Conservation (phyloP, 2,329 filamentous ascomycete genomes). For the Aspergillus tanneri region DNA sequence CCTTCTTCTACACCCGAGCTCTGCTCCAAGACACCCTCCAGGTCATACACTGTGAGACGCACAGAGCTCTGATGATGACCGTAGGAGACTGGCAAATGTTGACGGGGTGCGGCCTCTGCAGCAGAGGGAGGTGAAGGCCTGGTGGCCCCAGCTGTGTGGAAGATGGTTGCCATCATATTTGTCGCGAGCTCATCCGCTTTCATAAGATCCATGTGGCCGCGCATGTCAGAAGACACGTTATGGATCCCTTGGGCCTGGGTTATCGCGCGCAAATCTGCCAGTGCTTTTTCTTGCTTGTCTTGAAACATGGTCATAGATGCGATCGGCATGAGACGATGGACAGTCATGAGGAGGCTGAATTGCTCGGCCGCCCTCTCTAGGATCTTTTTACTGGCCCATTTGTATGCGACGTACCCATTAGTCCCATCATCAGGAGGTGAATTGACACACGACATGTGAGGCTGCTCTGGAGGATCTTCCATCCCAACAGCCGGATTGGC, state of each 20-base stretch:
- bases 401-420: slow-evolving; percentile 38
- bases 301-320: too few species aligned
- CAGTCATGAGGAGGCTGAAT: not conserved
- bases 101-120: too few species aligned
- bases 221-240: not conserved
- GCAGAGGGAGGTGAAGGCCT: too few species aligned
- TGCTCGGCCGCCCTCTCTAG: slow-evolving; percentile 29
- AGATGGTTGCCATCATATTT: not conserved
- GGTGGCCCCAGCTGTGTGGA: not conserved
- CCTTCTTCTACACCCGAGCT: not conserved
- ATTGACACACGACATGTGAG: slow-evolving; percentile 10
- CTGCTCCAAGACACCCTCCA: not conserved
- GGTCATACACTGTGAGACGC: not conserved
- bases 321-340: slow-evolving; percentile 7
- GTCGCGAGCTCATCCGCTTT: not conserved
- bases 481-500: too few species aligned
- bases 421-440: slow-evolving; percentile 23
- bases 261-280: not conserved
- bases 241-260: not conserved
- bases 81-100: not conserved
- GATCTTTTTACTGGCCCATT: slow-evolving; percentile 43
- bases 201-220: not conserved
- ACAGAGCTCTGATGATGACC: not conserved
- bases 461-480: too few species aligned
- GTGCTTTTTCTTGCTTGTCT: not conserved